Evolutionary conservation across 1,284 basidiomycete genomes (phyloP).

Genomic region (Ustilago sp.): DNA sequence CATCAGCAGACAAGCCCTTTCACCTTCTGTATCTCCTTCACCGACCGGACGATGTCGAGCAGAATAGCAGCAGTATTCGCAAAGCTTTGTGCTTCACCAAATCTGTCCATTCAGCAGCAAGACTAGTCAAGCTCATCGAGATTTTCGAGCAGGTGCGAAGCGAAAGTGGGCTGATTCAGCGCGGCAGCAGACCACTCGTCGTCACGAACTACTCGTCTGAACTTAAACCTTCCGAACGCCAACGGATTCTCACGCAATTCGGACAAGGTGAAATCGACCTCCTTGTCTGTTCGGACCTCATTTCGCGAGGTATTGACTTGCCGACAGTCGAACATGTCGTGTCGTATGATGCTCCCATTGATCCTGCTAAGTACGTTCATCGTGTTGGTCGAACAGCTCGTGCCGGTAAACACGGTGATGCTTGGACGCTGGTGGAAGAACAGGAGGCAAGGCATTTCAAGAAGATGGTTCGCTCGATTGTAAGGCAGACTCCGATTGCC

Average conservation of each 20-base stretch:
- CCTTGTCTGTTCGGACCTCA: slow-evolving; percentile 92
- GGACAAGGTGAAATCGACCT: slow-evolving; percentile 84
- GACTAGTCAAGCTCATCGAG: slow-evolving; percentile 84
- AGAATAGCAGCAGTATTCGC: slow-evolving; percentile 69
- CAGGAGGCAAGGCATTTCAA: slow-evolving; percentile 76
- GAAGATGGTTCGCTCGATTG: slow-evolving; percentile 38
- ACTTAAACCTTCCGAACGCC: slow-evolving; percentile 80
- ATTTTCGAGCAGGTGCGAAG: slow-evolving; percentile 76
- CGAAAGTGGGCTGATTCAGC: slow-evolving; percentile 31
- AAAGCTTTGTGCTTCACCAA: slow-evolving; percentile 95
- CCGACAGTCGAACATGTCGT: slow-evolving; percentile 90
- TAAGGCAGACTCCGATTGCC: slow-evolving; percentile 39
- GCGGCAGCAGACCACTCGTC: slow-evolving; percentile 68
- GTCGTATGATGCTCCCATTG: slow-evolving; percentile 93
- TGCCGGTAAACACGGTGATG: slow-evolving; percentile 85
- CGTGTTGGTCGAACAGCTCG: slow-evolving; percentile 93
- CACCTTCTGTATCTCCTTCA: slow-evolving; percentile 88
- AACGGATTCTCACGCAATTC: slow-evolving; percentile 82
- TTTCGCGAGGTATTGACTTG: slow-evolving; percentile 96
- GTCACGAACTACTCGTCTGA: slow-evolving; percentile 82
- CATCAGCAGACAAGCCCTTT: slow-evolving; percentile 85
- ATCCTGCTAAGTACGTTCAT: slow-evolving; percentile 97
- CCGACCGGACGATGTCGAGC: slow-evolving; percentile 48
- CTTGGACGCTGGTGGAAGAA: slow-evolving; percentile 94
- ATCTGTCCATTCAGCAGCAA: slow-evolving; percentile 86